phyloP scores from a whole-genome alignment of 148 eudicot species.

The Hydrangea macrophylla region DNA sequence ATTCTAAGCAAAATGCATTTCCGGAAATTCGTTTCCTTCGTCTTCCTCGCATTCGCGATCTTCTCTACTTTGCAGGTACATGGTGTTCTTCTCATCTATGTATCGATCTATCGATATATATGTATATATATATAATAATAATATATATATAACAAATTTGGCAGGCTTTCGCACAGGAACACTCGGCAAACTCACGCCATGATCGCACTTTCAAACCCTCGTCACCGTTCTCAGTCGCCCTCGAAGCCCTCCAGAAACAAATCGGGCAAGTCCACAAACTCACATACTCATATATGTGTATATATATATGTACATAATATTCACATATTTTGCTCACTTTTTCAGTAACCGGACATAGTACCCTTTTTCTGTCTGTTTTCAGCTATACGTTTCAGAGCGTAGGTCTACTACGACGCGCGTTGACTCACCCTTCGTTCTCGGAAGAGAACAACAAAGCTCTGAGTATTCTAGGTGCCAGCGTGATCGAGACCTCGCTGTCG shows the following conservation, averaged over 20 bases:
- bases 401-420: slow-evolving; percentile 63
- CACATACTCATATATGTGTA: neutral
- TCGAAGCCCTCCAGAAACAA: slow-evolving; percentile 57
- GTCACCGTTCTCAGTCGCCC: slow-evolving; percentile 51
- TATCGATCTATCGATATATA: too few species aligned
- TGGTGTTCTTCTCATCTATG: neutral
- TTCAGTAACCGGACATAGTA: neutral
- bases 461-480: slow-evolving; percentile 58
- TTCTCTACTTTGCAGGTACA: slow-evolving; percentile 19
- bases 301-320: neutral
- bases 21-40: slow-evolving; percentile 3
- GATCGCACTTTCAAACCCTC: neutral
- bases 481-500: slow-evolving; percentile 57
- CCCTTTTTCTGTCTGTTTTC: slow-evolving; percentile 9
- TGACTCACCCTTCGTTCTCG: slow-evolving; percentile 85
- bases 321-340: neutral
- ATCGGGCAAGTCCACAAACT: slow-evolving; percentile 33
- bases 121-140: too few species aligned
- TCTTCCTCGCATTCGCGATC: slow-evolving; percentile 14
- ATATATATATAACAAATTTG: too few species aligned
- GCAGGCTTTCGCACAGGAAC: slow-evolving; percentile 11
- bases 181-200: neutral
- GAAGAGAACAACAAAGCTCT: slow-evolving; percentile 83
- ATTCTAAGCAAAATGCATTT: slow-evolving; percentile 1
- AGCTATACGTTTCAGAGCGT: slow-evolving; percentile 54